phyloP scores from a whole-genome alignment of 139 green algal genomes.

The Auxenochlorella pyrenoidosa region DNA sequence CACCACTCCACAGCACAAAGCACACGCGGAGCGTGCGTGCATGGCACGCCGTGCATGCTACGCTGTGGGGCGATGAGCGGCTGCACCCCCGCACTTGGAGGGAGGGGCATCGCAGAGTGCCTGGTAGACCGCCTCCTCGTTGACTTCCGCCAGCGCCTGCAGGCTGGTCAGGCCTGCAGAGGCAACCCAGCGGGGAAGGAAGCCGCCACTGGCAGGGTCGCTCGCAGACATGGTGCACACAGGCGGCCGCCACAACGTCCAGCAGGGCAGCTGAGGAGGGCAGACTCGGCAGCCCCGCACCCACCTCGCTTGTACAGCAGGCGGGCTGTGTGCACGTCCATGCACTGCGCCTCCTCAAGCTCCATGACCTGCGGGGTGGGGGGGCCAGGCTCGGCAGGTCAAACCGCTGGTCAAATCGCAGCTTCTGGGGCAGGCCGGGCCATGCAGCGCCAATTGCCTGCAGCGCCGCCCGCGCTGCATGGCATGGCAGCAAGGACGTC shows the following conservation, averaged over 20 bases:
- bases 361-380: background rate
- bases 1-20: no score
- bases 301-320: slow-evolving; percentile 2
- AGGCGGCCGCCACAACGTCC: background rate
- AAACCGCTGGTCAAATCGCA: no score
- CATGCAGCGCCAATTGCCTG: no score
- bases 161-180: slow-evolving; percentile 1
- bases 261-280: background rate
- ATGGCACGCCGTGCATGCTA: no score
- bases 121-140: background rate
- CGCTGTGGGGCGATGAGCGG: no score
- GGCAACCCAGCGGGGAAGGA: background rate
- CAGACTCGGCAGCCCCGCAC: background rate
- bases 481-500: no score
- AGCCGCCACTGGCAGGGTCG: no score
- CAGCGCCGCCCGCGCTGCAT: no score
- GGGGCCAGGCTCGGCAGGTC: no score
- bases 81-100: background rate
- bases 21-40: no score
- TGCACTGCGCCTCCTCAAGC: background rate
- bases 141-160: slow-evolving; percentile 1
- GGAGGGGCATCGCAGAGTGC: background rate
- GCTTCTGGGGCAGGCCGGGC: no score
- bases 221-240: no score
- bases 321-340: background rate